Percentiles rank a stretch among this genome's conserved stretches.
These are phyloP conservation scores for Omphalotus guepiniiformis DNA, from an alignment of 768 basidiomycete genomes.

Conservation along the genomic window DNA sequence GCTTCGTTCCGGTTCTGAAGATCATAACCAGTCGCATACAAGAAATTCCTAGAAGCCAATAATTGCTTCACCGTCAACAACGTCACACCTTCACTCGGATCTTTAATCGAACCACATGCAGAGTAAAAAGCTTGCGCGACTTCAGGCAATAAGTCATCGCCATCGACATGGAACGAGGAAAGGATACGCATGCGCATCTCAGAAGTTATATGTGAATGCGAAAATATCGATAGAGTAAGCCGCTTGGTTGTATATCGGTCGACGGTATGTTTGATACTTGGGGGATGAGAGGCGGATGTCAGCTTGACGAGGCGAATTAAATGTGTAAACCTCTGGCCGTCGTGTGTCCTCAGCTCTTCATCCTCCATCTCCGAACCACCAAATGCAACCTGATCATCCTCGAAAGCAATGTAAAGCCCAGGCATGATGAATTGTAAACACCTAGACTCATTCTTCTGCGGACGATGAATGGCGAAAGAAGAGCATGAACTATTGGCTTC, in stretches of 20 bases:
- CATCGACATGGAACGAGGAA: background rate
- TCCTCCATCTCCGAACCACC: constrained; percentile 1
- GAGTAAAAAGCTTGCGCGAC: constrained; percentile 10
- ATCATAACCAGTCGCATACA: constrained; percentile 4
- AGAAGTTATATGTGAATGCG: background rate
- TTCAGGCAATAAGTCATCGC: constrained; percentile 1
- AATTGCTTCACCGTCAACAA: constrained; percentile 16
- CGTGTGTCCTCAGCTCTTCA: constrained; percentile 9
- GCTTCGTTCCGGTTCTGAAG: background rate
- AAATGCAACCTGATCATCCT: constrained; percentile 16
- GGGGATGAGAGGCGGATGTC: constrained; percentile 4
- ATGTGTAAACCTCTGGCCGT: constrained; percentile 14
- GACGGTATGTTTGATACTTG: constrained; percentile 8
- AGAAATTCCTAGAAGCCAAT: constrained; percentile 16
- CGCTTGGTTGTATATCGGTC: constrained; percentile 2
- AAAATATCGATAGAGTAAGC: background rate
- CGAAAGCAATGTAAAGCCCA: constrained; percentile 19
- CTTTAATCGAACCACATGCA: constrained; percentile 9
- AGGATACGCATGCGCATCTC: background rate
- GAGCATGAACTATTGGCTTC: too few relatives aligned
- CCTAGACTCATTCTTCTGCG: constrained; percentile 15
- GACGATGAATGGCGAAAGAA: background rate
- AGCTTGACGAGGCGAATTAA: constrained; percentile 10
- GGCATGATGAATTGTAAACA: constrained; percentile 18
- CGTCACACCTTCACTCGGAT: constrained; percentile 11